phyloP scores from a whole-genome alignment of 2,329 filamentous ascomycete species.

The Cladosporium sp. region DNA sequence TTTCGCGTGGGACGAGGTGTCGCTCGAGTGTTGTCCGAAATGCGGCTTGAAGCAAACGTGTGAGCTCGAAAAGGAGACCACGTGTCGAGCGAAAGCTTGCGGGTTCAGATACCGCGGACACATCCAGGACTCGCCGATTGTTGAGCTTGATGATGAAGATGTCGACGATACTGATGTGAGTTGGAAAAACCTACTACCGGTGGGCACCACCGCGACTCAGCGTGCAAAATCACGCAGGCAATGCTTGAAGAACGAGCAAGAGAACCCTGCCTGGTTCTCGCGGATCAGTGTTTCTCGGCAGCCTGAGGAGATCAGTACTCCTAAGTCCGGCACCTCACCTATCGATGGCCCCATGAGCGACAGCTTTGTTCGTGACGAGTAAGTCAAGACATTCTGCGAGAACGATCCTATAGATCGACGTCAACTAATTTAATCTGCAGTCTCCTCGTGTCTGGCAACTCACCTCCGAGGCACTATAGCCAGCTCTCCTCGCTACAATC shows the following conservation, averaged over 20 bases:
- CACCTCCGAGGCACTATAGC: too few relatives aligned
- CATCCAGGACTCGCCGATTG: background rate
- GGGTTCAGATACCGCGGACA: background rate
- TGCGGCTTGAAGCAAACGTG: background rate
- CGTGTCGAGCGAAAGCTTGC: background rate
- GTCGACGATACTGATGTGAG: background rate
- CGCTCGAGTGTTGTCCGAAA: background rate
- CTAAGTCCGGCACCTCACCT: too few relatives aligned
- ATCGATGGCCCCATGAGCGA: too few relatives aligned
- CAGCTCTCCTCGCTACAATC: too few relatives aligned
- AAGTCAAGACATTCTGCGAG: too few relatives aligned
- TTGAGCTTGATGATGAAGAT: background rate
- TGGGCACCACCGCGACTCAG: background rate
- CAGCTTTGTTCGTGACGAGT: too few relatives aligned
- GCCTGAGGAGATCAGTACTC: background rate
- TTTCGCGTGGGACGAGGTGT: background rate
- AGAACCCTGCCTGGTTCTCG: background rate
- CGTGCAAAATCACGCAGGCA: background rate
- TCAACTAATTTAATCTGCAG: too few relatives aligned
- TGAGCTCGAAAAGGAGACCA: background rate
- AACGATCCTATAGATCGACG: too few relatives aligned
- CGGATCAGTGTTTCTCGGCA: background rate
- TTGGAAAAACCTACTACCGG: fast-evolving
- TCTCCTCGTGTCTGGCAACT: too few relatives aligned
- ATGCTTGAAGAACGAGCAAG: background rate